Evolutionary conservation across 495 filamentous ascomycete species (phyloP).

Genomic region (Tuber aestivum): DNA sequence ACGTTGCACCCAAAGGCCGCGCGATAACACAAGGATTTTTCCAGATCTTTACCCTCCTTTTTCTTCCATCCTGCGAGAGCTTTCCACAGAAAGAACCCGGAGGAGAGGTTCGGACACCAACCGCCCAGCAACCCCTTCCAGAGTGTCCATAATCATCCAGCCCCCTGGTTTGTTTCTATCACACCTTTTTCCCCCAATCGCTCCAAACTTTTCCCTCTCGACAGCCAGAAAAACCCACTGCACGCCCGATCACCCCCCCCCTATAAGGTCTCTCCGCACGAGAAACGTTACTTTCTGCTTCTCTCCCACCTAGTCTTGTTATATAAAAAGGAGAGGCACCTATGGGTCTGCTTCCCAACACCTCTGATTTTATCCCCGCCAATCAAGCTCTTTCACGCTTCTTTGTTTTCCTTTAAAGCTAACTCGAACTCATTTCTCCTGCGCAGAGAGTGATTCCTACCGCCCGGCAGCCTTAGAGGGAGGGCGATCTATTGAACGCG

Average conservation of each 20-base stretch:
- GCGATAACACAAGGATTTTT: conserved; percentile 37
- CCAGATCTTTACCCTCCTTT: conserved; percentile 34
- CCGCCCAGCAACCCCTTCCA: conserved; percentile 36
- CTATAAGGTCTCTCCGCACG: conserved; percentile 36
- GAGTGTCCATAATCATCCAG: conserved; percentile 43
- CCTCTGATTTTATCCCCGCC: conserved; percentile 33
- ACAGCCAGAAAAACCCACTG: conserved; percentile 36
- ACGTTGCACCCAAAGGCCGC: conserved; percentile 28
- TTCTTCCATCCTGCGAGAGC: conserved; percentile 32
- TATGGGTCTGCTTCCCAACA: conserved; percentile 36
- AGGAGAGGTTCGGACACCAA: conserved; percentile 39
- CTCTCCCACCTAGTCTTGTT: conserved; percentile 37
- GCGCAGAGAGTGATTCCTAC: conserved; percentile 39
- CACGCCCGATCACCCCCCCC: conserved; percentile 38
- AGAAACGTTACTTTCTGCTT: conserved; percentile 41
- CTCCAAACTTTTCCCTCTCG: conserved; percentile 38
- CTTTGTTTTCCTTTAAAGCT: conserved; percentile 21
- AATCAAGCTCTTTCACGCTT: conserved; percentile 38
- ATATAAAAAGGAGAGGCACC: conserved; percentile 40
- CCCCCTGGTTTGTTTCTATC: conserved; percentile 44
- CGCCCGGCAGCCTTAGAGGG: conserved; percentile 36
- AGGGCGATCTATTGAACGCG: conserved; percentile 28
- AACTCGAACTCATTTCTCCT: conserved; percentile 31
- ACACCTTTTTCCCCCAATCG: conserved; percentile 41
- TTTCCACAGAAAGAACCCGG: conserved; percentile 37